A percentile compares a stretch with the other conserved stretches of the same genome.
Conservation (phyloP, 169 alveolate species). For the Cryptosporidium ryanae region DNA sequence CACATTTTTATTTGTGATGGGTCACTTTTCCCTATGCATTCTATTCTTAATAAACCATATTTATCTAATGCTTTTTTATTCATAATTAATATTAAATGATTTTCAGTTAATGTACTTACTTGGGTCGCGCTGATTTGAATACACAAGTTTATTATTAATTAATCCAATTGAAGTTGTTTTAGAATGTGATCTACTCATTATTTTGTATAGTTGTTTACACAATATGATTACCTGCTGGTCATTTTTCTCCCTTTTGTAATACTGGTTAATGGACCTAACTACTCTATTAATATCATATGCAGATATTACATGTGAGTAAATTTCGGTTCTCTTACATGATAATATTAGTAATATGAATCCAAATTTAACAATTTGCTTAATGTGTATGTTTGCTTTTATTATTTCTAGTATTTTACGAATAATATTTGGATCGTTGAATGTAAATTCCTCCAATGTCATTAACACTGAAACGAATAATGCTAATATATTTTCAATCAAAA, state of each 20-base stretch:
- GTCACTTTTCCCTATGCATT: conserved; percentile 30
- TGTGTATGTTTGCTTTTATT: background rate
- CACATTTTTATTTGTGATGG: conserved; percentile 56
- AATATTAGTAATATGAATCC: conserved; percentile 23
- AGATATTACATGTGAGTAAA: conserved; percentile 54
- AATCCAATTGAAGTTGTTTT: conserved; percentile 35
- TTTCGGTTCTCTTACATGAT: conserved; percentile 58
- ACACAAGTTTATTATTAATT: conserved; percentile 22
- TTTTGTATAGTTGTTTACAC: background rate
- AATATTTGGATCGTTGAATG: conserved; percentile 36
- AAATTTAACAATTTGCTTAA: background rate
- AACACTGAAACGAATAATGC: conserved; percentile 39
- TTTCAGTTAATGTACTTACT: conserved; percentile 2
- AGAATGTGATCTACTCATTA: conserved; percentile 30
- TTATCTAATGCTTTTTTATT: conserved; percentile 39
- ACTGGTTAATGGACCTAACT: conserved; percentile 3
- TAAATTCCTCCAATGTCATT: conserved; percentile 38
- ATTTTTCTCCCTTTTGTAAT: conserved; percentile 1
- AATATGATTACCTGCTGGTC: conserved; percentile 3
- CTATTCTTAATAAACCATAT: conserved; percentile 28
- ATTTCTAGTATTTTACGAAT: conserved; percentile 25
- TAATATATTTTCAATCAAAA: conserved; percentile 48
- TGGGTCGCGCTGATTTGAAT: conserved; percentile 57
- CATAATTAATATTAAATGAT: background rate
- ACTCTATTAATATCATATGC: conserved; percentile 39